Evolutionary conservation across 768 basidiomycete genomes (phyloP).

Genomic region (Psilocybe sp.): DNA sequence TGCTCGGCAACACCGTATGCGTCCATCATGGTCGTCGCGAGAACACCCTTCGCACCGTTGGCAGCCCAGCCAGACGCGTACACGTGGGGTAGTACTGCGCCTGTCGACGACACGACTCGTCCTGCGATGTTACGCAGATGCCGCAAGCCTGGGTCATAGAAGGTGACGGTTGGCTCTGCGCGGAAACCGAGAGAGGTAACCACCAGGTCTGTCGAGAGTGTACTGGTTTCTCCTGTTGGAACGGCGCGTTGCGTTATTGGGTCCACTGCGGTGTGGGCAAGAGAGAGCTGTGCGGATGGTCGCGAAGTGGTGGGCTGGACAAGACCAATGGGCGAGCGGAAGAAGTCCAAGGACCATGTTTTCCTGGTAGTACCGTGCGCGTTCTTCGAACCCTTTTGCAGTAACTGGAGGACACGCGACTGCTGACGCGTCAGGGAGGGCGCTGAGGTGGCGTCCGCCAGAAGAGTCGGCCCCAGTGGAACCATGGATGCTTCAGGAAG

Average conservation of each 20-base stretch:
- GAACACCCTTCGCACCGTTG: slow-evolving; percentile 85
- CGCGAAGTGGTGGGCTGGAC: slow-evolving; percentile 17
- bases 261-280: slow-evolving; percentile 63
- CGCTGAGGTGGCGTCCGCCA: slow-evolving; percentile 31
- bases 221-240: slow-evolving; percentile 52
- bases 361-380: slow-evolving; percentile 48
- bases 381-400: slow-evolving; percentile 60
- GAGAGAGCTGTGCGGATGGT: slow-evolving; percentile 40
- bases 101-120: slow-evolving; percentile 41
- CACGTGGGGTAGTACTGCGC: slow-evolving; percentile 48
- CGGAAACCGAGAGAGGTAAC: slow-evolving; percentile 88
- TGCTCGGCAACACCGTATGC: slow-evolving; percentile 77
- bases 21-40: slow-evolving; percentile 92
- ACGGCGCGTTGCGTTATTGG: slow-evolving; percentile 43
- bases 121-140: slow-evolving; percentile 56
- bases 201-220: slow-evolving; percentile 68
- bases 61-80: slow-evolving; percentile 96
- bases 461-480: slow-evolving; percentile 49
- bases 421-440: slow-evolving; percentile 57
- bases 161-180: slow-evolving; percentile 56
- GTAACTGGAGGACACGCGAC: slow-evolving; percentile 60
- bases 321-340: slow-evolving; percentile 63
- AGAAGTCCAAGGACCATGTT: slow-evolving; percentile 83
- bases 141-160: slow-evolving; percentile 53
- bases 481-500: slow-evolving; percentile 65